phyloP scores from a whole-genome alignment of 805 yeast genomes.

The Cyberlindnera americana region DNA sequence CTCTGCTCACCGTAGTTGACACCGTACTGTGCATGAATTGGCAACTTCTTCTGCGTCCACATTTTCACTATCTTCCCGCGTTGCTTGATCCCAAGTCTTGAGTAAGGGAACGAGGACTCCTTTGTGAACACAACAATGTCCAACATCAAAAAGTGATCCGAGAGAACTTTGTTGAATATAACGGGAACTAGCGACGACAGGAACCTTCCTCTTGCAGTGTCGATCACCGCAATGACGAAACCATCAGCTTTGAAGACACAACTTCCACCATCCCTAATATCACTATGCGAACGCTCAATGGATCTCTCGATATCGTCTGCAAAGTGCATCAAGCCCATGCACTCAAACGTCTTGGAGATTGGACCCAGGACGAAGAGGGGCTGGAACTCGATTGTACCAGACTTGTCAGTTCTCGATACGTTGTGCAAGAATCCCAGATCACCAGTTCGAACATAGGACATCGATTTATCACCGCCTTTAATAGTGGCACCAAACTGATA shows the following conservation, averaged over 20 bases:
- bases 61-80: constrained; percentile 59
- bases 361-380: constrained; percentile 81
- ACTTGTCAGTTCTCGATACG: constrained; percentile 45
- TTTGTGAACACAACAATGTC: constrained; percentile 82
- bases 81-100: constrained; percentile 73
- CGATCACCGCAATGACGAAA: constrained; percentile 70
- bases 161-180: constrained; percentile 71
- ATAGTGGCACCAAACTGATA: constrained; percentile 61
- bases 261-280: constrained; percentile 51
- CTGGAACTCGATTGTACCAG: constrained; percentile 50
- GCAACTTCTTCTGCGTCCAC: constrained; percentile 51
- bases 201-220: constrained; percentile 46
- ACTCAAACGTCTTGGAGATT: constrained; percentile 84
- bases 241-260: constrained; percentile 83
- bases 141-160: constrained; percentile 74
- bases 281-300: constrained; percentile 47
- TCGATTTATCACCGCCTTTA: constrained; percentile 56
- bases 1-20: constrained; percentile 66
- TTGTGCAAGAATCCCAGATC: constrained; percentile 91
- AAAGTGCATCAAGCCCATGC: constrained; percentile 87
- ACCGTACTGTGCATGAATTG: constrained; percentile 43
- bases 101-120: constrained; percentile 58
- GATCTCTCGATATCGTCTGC: constrained; percentile 78
- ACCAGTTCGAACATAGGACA: constrained; percentile 81
- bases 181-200: constrained; percentile 79